Evolutionary conservation across 1,139 yeast genomes (phyloP), one percentile per base, ranked within the genome.

Genomic region (Arxiozyma heterogenica): DNA sequence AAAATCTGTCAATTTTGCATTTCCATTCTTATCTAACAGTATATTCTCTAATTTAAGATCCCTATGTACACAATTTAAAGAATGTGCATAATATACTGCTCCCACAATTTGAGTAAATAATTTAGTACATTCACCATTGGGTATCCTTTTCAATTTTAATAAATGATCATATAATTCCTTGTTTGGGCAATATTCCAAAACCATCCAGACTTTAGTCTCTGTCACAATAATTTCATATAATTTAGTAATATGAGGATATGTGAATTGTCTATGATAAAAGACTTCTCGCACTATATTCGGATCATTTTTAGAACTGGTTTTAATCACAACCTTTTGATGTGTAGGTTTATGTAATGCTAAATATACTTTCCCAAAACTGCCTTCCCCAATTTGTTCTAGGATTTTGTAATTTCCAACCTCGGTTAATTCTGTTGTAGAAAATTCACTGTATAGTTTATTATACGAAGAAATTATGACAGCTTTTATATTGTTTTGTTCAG

Each of bases 231-330:
- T 85, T 67, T 93, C 98, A 68, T 89, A 91, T 9, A 93, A 75
- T 58, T 83, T 81, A 15, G 95, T 90, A 49, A 93, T 86, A 66
- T 89, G 84, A 17, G 89, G 89, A 64, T 90, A 96, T 50, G 80
- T 79, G 61, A 93, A 81, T 65, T 88, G 94, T 53, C 88, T 77
- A 64, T 91, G 94, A 66, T 90, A 94, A 65, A 86, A 90, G 41
- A 89, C 89, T 64, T 93, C 98, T 56, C 97, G 75, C 38, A 91
- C 95, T n/a, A 93, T 78, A 63, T 90, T 90, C 34, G 95, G 91
- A 66, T 88, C 95, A 55, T 79, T 81, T 54, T 84, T 81, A n/a
- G 80, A 75, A 1, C 97, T 95, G 56, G 93, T 85, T 64, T 93
- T 93, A 55, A 93, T 71, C 34, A 94, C 98, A 4, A 88, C 95